Evolutionary conservation across 208 protist genomes (phyloP).

Genomic region (Wallacemonas sp.): DNA sequence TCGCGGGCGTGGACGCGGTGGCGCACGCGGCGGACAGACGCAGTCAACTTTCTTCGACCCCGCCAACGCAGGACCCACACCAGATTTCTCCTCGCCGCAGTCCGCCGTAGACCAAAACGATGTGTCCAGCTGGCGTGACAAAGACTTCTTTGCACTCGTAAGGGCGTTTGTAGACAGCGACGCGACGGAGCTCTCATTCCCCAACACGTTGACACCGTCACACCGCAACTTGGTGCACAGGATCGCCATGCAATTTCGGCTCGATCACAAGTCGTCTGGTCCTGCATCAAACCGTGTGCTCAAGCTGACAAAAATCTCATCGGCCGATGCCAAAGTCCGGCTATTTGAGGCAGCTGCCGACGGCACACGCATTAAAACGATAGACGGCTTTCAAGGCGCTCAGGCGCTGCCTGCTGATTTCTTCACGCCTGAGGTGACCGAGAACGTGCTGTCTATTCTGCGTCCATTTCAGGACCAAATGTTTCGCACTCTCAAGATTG

Average conservation of each 20-base stretch:
- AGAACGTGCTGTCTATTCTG: conserved; percentile 22
- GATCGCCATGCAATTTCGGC: conserved; percentile 61
- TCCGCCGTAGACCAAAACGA: conserved; percentile 33
- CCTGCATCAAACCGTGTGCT: conserved; percentile 35
- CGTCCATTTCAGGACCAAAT: conserved; percentile 42
- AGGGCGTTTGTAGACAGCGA: conserved; percentile 71
- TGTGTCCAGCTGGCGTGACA: conserved; percentile 63
- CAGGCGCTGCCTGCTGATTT: conserved; percentile 53
- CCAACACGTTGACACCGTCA: conserved; percentile 46
- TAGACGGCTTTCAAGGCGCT: conserved; percentile 80
- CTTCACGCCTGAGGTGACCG: conserved; percentile 21
- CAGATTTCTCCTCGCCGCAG: not conserved
- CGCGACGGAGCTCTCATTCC: conserved; percentile 61
- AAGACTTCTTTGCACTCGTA: conserved; percentile 70
- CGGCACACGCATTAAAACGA: conserved; percentile 52
- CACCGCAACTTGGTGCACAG: conserved; percentile 70
- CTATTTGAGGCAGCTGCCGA: conserved; percentile 31
- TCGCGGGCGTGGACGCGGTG: not conserved
- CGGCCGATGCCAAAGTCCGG: conserved; percentile 21
- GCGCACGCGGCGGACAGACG: not conserved
- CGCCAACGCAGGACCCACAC: not conserved
- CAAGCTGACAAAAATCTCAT: conserved; percentile 61
- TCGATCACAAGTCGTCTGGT: conserved; percentile 74
- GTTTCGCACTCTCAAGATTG: conserved; percentile 38
- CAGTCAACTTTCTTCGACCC: not conserved